Evolutionary conservation across 2,329 filamentous ascomycete genomes (phyloP), one percentile per base, ranked within the genome.

Genomic region (Teratosphaeria destructans): DNA sequence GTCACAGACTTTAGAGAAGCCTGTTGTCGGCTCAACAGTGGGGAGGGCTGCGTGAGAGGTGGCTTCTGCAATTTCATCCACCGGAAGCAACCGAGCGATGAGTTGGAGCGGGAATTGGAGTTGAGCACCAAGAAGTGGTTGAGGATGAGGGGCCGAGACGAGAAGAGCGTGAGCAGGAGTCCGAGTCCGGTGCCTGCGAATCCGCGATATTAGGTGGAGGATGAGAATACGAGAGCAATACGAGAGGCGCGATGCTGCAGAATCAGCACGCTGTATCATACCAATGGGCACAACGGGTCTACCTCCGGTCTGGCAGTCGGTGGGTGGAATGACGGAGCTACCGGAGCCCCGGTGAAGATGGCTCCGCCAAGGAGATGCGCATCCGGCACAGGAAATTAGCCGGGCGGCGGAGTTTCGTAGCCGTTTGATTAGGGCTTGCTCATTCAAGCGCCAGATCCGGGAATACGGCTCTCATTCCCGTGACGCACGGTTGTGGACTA

Each of bases 1-100:
- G 94, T 99, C 59, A 99, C 94, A 64, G 94, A 99, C 78, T 99
- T 99, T 76, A 84, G 94, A 73, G 94, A 99, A 79, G 94, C 94
- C 19, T 99, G 94, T 75, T 99, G 94, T 77, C 84, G 94, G 58
- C 81, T 97, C 29, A 99, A 99, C 72, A 89, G 84, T 47, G 94
- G 94, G 63, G 94, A 97, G 76, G 94, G 94, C 53, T 99, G 94
- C 76, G 91, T 96, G 52, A 83, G 94, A 65, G 94, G 92, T 63
- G 94, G 94, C 35, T 97, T 97, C 80, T 99, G 94, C 82, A 99
- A 99, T 76, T 99, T 99, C 75, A 99, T 99, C 66, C 94, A 99
- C 75, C 85, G 94, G 71, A 99, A 99, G 81, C 94, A 97, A 73
- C 94, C 94, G 3, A 85, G 83, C 67, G 80, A 90, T 11, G 93